Evolutionary conservation across 2,329 filamentous ascomycete species (phyloP).

Genomic region (Helicocarpus griseus): DNA sequence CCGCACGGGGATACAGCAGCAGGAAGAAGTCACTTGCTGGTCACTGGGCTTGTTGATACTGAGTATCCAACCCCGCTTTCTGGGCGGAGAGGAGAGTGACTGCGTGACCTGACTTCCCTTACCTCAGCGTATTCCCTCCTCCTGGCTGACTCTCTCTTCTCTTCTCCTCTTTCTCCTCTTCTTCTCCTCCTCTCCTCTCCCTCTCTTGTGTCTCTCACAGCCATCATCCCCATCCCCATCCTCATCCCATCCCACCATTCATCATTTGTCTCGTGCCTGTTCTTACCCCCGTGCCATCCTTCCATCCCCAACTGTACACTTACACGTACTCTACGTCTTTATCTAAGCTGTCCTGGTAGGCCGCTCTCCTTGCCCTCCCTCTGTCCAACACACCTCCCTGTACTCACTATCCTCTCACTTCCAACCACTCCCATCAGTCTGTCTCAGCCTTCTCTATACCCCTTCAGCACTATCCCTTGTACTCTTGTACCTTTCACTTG

Average conservation of each 20-base stretch:
- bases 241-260: constrained; percentile 1
- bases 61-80: constrained; percentile 10
- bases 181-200: constrained; percentile 8
- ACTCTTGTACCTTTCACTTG: too few species aligned
- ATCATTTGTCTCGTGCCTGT: background rate
- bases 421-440: too few species aligned
- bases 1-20: background rate
- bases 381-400: too few species aligned
- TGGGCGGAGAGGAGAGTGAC: too few species aligned
- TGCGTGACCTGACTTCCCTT: background rate
- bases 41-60: constrained; percentile 1
- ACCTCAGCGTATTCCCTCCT: background rate
- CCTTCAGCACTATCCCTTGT: constrained; percentile 1
- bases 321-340: too few species aligned
- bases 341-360: too few species aligned
- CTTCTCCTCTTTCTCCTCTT: constrained; percentile 7
- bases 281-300: background rate
- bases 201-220: constrained; percentile 5
- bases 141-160: constrained; percentile 4
- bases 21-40: constrained; percentile 4
- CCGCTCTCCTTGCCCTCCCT: too few species aligned
- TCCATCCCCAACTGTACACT: background rate
- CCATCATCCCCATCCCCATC: constrained; percentile 1
- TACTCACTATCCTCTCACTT: too few species aligned
- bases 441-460: background rate